Evolutionary conservation across 352 stramenopile species (phyloP).

Genomic region (Phytophthora aleatoria): DNA sequence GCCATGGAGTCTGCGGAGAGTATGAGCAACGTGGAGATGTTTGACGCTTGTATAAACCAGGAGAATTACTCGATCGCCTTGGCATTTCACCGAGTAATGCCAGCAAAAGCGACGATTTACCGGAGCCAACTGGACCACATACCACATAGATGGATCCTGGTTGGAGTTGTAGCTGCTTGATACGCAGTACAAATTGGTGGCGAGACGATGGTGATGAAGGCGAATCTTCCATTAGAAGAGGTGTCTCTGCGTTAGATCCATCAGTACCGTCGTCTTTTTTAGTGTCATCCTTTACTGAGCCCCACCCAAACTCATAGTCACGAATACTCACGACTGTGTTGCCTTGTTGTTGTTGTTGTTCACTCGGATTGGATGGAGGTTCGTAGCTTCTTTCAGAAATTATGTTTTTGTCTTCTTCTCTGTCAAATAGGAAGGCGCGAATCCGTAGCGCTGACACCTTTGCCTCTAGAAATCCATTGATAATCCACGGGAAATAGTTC

Average conservation of each 20-base stretch:
- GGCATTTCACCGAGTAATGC: constrained; percentile 97
- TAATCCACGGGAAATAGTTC: constrained; percentile 93
- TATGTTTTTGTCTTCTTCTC: constrained; percentile 1
- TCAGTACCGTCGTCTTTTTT: constrained; percentile 4
- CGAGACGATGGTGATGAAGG: constrained; percentile 1
- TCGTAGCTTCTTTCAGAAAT: not conserved
- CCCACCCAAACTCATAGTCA: constrained; percentile 42
- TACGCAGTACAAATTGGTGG: constrained; percentile 45
- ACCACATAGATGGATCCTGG: constrained; percentile 60
- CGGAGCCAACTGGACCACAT: constrained; percentile 91
- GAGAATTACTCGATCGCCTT: constrained; percentile 7
- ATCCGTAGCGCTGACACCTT: constrained; percentile 82
- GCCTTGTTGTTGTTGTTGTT: not conserved
- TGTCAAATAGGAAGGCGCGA: constrained; percentile 69
- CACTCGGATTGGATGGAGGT: not conserved
- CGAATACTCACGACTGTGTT: constrained; percentile 25
- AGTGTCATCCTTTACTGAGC: not conserved
- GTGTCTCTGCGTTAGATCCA: constrained; percentile 17
- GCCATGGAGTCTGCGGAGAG: constrained; percentile 78
- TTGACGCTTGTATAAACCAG: constrained; percentile 1
- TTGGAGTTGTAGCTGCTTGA: constrained; percentile 51
- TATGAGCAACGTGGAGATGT: constrained; percentile 47
- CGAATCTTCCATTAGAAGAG: constrained; percentile 23
- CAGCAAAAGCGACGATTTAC: constrained; percentile 96
- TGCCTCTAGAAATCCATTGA: constrained; percentile 89